Percentiles rank a stretch among this genome's conserved stretches.
Conservation (phyloP, 257 asterid genomes). For the Cynanchum wilfordii region DNA sequence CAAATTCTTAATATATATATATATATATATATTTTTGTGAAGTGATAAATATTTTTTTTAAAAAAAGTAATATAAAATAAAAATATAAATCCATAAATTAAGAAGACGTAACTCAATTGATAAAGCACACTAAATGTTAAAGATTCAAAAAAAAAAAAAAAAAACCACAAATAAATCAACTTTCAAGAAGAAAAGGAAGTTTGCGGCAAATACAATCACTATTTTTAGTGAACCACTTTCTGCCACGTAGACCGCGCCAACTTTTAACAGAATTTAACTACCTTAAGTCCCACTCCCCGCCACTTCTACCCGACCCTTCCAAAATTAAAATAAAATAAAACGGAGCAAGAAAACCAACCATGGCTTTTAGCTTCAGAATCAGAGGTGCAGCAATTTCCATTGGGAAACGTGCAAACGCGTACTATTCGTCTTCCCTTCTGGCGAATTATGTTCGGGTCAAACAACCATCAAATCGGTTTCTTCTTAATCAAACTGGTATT, state of each 20-base stretch:
- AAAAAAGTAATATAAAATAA: too few relatives aligned
- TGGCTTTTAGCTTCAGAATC: slow-evolving; percentile 48
- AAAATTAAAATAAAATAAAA: too few relatives aligned
- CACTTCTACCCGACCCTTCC: not conserved
- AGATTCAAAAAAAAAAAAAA: too few relatives aligned
- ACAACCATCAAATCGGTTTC: slow-evolving; percentile 19
- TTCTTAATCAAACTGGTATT: slow-evolving; percentile 37
- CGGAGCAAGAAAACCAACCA: not conserved
- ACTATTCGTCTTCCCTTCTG: slow-evolving; percentile 12
- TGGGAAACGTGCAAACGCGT: slow-evolving; percentile 36
- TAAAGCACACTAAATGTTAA: too few relatives aligned
- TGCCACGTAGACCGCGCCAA: slow-evolving; percentile 44
- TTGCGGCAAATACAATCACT: not conserved
- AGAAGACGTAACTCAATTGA: too few relatives aligned
- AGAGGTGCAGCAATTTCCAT: slow-evolving; percentile 31
- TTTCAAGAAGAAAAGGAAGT: not conserved
- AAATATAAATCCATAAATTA: too few relatives aligned
- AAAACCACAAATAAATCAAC: too few relatives aligned
- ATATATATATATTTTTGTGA: too few relatives aligned
- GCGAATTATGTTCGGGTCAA: slow-evolving; percentile 28
- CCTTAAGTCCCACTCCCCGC: not conserved
- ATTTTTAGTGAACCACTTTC: not conserved
- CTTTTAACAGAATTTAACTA: slow-evolving; percentile 2
- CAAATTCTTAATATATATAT: too few relatives aligned
- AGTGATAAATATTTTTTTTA: too few relatives aligned